Base-by-base conservation (phyloP, 2,329 filamentous ascomycete species). In the Clonostachys byssicola region DNA sequence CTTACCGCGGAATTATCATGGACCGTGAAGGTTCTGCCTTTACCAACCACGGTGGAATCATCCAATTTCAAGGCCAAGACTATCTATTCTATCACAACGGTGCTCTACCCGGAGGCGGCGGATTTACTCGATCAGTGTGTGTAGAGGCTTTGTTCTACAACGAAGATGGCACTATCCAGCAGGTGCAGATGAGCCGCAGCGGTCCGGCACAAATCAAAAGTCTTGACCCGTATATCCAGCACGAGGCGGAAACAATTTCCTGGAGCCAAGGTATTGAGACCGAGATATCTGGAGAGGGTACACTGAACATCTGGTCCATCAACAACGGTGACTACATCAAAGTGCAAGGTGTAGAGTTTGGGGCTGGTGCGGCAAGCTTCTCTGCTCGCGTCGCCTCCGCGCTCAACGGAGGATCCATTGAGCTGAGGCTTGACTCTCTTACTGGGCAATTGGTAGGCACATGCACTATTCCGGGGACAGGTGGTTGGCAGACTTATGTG, bases 21-120 rank as follows among this genome's bases (percentile, higher is more conserved):
- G 50, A 57, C n/a, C 40, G 56, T 8, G 45, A 55, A 43, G 60
- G 60, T 43, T 41, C 30, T 13, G 56, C 53, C 45, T 61, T 62
- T 49, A 63, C 60, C 42, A 62, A 62, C 48, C 60, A 63, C 49
- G 52, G 56, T 4, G 60, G 53, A 42, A 49, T 60, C 34, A 52
- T 62, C 45, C 56, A 62, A 51, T 62, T 54, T 55, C 56, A 60
- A 46, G 54, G 52, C 47, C 45, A 49, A 18, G 57, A 56, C 20
- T 61, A 61, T 52, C 57, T 63, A 48, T 62, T 63, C 55, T 63
- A 63, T 53, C 61, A 63, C 52, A 62, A 61, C 46, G 59, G 60
- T 35, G 61, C 60, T 14, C 53, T 62, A 17, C 55, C 59, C 12
- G 54, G 54, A 16, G 61, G 61, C 40, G 49, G 60, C 40, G 56